phyloP scores from a whole-genome alignment of 163 green algal species.

The Scenedesmus sp. region DNA sequence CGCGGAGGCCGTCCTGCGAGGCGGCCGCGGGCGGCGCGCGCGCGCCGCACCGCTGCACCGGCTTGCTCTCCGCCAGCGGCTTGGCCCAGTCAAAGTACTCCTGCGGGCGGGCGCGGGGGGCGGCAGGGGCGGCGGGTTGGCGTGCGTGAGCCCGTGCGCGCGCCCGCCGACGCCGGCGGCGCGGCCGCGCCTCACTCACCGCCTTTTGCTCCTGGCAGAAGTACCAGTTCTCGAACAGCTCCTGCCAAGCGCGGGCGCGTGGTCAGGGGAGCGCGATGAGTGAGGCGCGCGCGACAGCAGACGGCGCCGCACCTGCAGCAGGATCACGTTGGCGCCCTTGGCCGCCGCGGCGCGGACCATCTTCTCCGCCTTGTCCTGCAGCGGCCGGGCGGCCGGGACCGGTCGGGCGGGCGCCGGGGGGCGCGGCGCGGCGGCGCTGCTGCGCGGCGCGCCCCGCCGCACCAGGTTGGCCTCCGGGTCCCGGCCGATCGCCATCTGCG shows the following conservation, averaged over 20 bases:
- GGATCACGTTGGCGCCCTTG: conserved; percentile 71
- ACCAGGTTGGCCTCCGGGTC: conserved; percentile 40
- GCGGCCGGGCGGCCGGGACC: too few species aligned
- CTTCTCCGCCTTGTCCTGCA: conserved; percentile 63
- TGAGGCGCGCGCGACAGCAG: background rate
- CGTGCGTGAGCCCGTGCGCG: too few species aligned
- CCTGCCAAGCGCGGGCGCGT: conserved; percentile 52
- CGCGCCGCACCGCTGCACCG: conserved; percentile 58
- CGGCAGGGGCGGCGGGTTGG: too few species aligned
- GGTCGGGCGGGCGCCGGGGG: background rate
- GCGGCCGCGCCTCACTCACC: background rate
- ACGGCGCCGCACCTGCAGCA: conserved; percentile 60
- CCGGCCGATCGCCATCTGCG: conserved; percentile 36
- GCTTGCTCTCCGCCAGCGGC: conserved; percentile 54
- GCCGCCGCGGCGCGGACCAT: conserved; percentile 61
- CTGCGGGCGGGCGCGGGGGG: conserved; percentile 20
- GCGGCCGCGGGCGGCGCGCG: background rate
- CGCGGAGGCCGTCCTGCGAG: too few species aligned
- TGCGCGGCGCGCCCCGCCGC: background rate
- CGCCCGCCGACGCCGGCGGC: too few species aligned
- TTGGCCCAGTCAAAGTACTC: conserved; percentile 62
- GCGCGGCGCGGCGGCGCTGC: too few species aligned
- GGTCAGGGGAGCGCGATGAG: background rate
- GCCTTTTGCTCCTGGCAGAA: conserved; percentile 78
- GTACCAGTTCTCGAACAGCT: conserved; percentile 82